These are phyloP conservation scores for Tagetes erecta DNA, from an alignment of 129 eudicot genomes.

Conservation along the genomic window DNA sequence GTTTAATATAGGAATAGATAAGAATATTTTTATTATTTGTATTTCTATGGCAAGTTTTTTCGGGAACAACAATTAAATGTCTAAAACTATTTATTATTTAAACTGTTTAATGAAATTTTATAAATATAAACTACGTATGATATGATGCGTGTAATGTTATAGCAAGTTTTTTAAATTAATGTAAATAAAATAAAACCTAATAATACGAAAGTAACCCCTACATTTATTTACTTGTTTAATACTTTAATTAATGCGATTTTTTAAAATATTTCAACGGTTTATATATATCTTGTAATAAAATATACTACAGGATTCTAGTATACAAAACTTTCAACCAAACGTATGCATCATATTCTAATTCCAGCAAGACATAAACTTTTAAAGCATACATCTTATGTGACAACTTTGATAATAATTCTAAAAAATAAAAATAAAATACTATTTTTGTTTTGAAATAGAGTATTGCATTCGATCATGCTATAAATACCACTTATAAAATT, in stretches of 20 bases:
- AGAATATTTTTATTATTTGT: too few species aligned
- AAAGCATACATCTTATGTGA: background rate
- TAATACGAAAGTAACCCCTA: background rate
- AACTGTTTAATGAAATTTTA: too few species aligned
- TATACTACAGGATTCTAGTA: background rate
- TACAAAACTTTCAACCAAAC: background rate
- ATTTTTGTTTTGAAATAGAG: background rate
- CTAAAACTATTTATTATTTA: too few species aligned
- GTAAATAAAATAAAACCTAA: background rate
- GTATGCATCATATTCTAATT: conserved; percentile 5
- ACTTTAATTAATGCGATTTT: too few species aligned
- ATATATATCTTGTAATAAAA: background rate
- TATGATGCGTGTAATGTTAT: background rate
- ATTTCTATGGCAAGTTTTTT: too few species aligned
- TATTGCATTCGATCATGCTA: background rate
- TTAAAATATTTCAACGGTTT: background rate
- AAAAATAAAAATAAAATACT: background rate
- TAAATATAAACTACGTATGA: too few species aligned
- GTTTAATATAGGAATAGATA: too few species aligned
- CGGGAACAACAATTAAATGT: too few species aligned
- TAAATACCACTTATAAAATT: too few species aligned
- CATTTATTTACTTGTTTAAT: background rate
- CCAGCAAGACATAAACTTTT: background rate
- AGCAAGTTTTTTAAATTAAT: background rate
- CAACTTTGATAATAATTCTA: conserved; percentile 6